These are phyloP conservation scores for Corylus heterophylla DNA, from an alignment of 306 rosid species.

Conservation along the genomic window DNA sequence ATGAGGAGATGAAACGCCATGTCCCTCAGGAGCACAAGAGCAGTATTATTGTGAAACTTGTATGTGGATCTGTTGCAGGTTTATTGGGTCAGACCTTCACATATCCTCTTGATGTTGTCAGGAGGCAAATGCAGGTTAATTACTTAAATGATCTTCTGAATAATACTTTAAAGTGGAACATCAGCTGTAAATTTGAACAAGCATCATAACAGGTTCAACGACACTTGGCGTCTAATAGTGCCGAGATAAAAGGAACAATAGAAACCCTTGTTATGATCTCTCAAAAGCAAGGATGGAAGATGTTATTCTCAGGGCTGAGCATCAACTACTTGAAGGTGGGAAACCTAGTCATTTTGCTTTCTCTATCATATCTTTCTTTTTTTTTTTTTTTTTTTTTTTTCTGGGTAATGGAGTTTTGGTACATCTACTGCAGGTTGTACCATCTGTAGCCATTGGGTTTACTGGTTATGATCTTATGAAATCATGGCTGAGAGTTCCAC, in stretches of 20 bases:
- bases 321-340: slow-evolving; percentile 89
- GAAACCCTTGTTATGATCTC: slow-evolving; percentile 67
- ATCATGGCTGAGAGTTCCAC: slow-evolving; percentile 67
- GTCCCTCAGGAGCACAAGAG: slow-evolving; percentile 77
- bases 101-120: slow-evolving; percentile 93
- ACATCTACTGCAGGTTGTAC: slow-evolving; percentile 75
- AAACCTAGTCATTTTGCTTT: slow-evolving; percentile 20
- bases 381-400: neutral
- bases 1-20: slow-evolving; percentile 91
- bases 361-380: neutral
- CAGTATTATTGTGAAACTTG: slow-evolving; percentile 71
- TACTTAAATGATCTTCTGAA: slow-evolving; percentile 18
- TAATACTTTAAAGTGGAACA: slow-evolving; percentile 15
- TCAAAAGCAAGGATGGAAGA: slow-evolving; percentile 82
- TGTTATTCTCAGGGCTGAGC: slow-evolving; percentile 91
- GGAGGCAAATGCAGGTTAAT: slow-evolving; percentile 98
- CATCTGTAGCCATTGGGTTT: slow-evolving; percentile 95
- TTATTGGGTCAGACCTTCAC: slow-evolving; percentile 92
- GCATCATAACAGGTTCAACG: slow-evolving; percentile 69
- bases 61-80: slow-evolving; percentile 94
- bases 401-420: slow-evolving; percentile 25
- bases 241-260: slow-evolving; percentile 75
- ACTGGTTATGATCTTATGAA: slow-evolving; percentile 89
- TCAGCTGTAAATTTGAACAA: slow-evolving; percentile 19
- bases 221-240: slow-evolving; percentile 42